Base-by-base conservation (phyloP, 495 filamentous ascomycete species). In the Xylaria nigripes region DNA sequence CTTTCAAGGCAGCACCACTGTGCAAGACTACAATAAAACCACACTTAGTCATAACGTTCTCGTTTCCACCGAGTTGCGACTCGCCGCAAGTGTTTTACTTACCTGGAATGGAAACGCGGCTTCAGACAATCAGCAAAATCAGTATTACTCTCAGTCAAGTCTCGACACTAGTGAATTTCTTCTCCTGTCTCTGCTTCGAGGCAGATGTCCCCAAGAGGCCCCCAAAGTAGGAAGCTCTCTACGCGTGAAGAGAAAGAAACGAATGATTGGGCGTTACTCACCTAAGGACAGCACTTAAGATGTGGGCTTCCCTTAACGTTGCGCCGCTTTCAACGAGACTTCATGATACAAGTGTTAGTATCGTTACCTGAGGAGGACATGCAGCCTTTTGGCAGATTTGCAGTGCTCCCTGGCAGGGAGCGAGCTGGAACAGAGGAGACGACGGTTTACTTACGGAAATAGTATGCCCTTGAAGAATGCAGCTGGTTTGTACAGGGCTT, bases 401-500 rank as follows among this genome's bases (percentile, higher is more conserved):
- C n/a, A 25, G 8, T 1, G 21, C 10, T 25, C 21, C 21, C 24
- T 9, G 21, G n/a, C 6, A 16, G 6, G 16, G n/a, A 12, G 0
- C 8, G 10, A 15, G n/a, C 27, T 19, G 22, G n/a, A 25, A 40
- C 2, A 3, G 19, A 1, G 3, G 40, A 32, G 2, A 2, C 16
- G 6, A 34, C 29, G 21, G 3, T 16, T 29, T 22, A 55, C 53
- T 55, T 15, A 55, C 3, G 94, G 94, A 63, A 97, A 97, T 6
- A 98, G 75, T 57, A 97, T 81, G 1, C 93, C 93, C 68, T 96
- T 96, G 76, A 99, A 97, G 72, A 94, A 99, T 21, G 89, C 89
- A 0, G 89, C 87, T 2, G 93, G 94, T 64, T 96, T 97, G 76
- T 96, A 99, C 8, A 97, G 76, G 2, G 84, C 83, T 65, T 95